These are phyloP conservation scores for Passiflora organensis DNA, from an alignment of 345 rosid species.

Conservation along the genomic window DNA sequence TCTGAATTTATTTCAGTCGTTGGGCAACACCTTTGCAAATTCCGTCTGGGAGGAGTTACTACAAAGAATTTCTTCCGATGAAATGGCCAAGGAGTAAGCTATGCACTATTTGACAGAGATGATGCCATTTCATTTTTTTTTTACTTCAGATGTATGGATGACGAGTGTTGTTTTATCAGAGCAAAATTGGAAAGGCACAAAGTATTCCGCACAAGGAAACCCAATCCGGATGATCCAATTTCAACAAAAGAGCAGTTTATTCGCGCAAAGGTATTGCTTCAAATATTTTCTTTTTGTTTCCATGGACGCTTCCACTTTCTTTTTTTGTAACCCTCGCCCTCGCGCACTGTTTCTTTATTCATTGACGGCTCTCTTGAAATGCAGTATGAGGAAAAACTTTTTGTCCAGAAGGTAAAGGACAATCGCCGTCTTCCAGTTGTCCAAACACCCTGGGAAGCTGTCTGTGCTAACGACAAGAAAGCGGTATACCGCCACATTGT, in stretches of 20 bases:
- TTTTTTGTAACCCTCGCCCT: no score
- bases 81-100: conserved; percentile 44
- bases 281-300: background rate
- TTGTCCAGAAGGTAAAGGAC: conserved; percentile 45
- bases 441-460: conserved; percentile 56
- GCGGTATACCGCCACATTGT: conserved; percentile 62
- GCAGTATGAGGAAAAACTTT: conserved; percentile 63
- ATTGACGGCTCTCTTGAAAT: conserved; percentile 17
- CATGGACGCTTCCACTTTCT: background rate
- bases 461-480: conserved; percentile 60
- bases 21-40: conserved; percentile 64
- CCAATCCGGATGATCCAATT: conserved; percentile 48
- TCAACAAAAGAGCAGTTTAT: conserved; percentile 70
- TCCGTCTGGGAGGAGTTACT: conserved; percentile 76
- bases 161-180: conserved; percentile 17
- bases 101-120: conserved; percentile 5
- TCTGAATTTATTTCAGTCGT: conserved; percentile 60
- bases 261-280: conserved; percentile 57
- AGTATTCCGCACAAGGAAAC: conserved; percentile 48
- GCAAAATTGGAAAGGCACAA: conserved; percentile 39
- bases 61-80: conserved; percentile 32
- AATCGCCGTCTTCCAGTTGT: conserved; percentile 37
- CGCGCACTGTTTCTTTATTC: no score
- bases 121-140: background rate
- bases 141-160: conserved; percentile 1